Conservation (phyloP, 352 stramenopile species). For the Albugo candida region DNA sequence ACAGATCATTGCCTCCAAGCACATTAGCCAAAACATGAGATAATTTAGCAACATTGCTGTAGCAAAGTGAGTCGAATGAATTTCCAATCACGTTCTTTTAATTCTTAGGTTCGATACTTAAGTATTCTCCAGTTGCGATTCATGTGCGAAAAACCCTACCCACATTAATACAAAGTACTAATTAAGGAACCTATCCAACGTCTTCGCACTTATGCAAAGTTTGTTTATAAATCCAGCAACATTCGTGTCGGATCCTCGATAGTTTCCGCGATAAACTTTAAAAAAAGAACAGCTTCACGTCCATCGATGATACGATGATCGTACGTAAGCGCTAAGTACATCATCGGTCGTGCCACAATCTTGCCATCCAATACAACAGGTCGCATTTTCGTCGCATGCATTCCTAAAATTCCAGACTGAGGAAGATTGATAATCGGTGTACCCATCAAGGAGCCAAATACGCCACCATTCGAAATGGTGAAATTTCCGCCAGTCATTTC, state of each 20-base stretch:
- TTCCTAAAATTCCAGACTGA: constrained; percentile 96
- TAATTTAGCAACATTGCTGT: constrained; percentile 36
- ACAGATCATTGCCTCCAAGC: constrained; percentile 23
- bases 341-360: constrained; percentile 95
- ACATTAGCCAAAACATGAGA: constrained; percentile 36
- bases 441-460: constrained; percentile 96
- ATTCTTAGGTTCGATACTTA: too few relatives aligned
- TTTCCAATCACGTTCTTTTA: too few relatives aligned
- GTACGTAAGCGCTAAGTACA: constrained; percentile 99
- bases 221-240: constrained; percentile 86
- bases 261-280: constrained; percentile 96
- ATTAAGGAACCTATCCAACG: too few relatives aligned
- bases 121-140: too few relatives aligned
- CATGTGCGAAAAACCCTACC: too few relatives aligned
- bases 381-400: constrained; percentile 98
- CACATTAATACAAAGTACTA: too few relatives aligned
- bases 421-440: constrained; percentile 99
- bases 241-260: constrained; percentile 92
- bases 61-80: too few relatives aligned
- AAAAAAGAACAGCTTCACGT: constrained; percentile 95
- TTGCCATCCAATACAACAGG: constrained; percentile 88
- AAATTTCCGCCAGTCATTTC: constrained; percentile 96
- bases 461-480: constrained; percentile 98
- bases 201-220: too few relatives aligned
- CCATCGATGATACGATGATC: constrained; percentile 98